Base-by-base conservation (phyloP, 495 filamentous ascomycete genomes). In the Sphaerosporella brunnea region DNA sequence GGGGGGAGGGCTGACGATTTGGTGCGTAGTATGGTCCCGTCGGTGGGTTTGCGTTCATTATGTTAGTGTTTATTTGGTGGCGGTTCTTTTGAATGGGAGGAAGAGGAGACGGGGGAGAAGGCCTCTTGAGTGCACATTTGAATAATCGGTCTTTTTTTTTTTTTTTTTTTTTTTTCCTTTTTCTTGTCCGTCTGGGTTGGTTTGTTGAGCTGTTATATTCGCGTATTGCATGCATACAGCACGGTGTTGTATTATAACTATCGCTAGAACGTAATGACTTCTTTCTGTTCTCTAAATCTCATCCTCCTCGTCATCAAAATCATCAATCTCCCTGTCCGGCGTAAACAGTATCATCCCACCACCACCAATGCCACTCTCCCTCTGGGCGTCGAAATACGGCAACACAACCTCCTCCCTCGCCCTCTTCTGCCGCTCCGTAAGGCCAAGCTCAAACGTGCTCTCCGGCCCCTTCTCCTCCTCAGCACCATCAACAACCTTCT, bases 251-350 rank as follows among this genome's bases (percentile, higher is more conserved):
- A n/a, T n/a, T n/a, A n/a, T n/a, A n/a, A n/a, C n/a, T n/a, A n/a
- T n/a, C n/a, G n/a, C n/a, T n/a, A n/a, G n/a, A n/a, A n/a, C n/a
- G n/a, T n/a, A n/a, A n/a, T n/a, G n/a, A n/a, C n/a, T n/a, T n/a
- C n/a, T n/a, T n/a, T n/a, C n/a, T n/a, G 4, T 26, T 7, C 18
- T 24, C 20, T 64, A 93, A 44, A 95, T 86, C 64, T 97, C 92
- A 69, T 97, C 90, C 60, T 97, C 92, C 65, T 96, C 92, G 51
- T 96, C 90, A 60, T 97, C 90, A 63, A 93, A 97, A 64, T 97
- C 92, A 67, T 97, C 90, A 23, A 57, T 54, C 67, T 94, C 92
- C 44, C 74, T 73, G 23, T 88, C 90, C 79, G 95, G 90, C 44
- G 94, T 87, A 66, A 96, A 96, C 56, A 97, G 58, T 45, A 97